A percentile compares a stretch with the other conserved stretches of the same genome.
Conservation (phyloP, 2,329 filamentous ascomycete species). For the Microcyclospora pomicola region DNA sequence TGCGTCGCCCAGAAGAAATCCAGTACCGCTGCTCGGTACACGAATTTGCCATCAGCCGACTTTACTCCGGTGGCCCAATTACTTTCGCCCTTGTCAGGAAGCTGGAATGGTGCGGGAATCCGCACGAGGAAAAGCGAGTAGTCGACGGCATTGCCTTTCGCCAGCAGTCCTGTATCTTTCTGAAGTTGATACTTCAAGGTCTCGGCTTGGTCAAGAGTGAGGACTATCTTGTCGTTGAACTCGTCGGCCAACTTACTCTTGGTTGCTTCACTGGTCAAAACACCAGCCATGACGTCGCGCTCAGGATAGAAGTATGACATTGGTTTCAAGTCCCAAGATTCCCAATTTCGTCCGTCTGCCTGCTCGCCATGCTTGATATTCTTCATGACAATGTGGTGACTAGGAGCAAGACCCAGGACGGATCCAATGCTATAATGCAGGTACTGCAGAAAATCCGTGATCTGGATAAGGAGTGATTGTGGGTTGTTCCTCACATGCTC, state of each 20-base stretch:
- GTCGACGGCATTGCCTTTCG: slow-evolving; percentile 52
- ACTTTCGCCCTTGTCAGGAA: not conserved
- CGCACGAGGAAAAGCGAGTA: slow-evolving; percentile 63
- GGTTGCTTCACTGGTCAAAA: slow-evolving; percentile 48
- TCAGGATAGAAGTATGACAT: slow-evolving; percentile 64
- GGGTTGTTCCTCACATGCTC: slow-evolving; percentile 48
- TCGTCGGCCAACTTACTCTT: slow-evolving; percentile 53
- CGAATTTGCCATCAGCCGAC: slow-evolving; percentile 49
- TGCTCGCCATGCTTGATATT: slow-evolving; percentile 53
- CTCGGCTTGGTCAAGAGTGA: slow-evolving; percentile 42
- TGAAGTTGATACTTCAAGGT: slow-evolving; percentile 43
- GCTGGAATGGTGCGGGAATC: slow-evolving; percentile 25
- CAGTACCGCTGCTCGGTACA: slow-evolving; percentile 53
- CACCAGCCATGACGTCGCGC: slow-evolving; percentile 52
- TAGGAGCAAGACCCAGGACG: slow-evolving; percentile 46
- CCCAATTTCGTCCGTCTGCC: slow-evolving; percentile 40
- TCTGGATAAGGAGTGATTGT: slow-evolving; percentile 52
- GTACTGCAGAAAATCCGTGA: slow-evolving; percentile 53
- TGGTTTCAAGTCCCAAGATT: slow-evolving; percentile 63
- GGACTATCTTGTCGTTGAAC: slow-evolving; percentile 51
- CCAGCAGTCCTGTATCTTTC: slow-evolving; percentile 49
- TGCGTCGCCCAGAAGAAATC: slow-evolving; percentile 74
- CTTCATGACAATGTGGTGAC: slow-evolving; percentile 67
- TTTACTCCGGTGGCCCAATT: slow-evolving; percentile 48
- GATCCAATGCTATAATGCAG: slow-evolving; percentile 45